These are phyloP conservation scores for Penicillium steckii DNA, from an alignment of 495 filamentous ascomycete species.

Conservation along the genomic window DNA sequence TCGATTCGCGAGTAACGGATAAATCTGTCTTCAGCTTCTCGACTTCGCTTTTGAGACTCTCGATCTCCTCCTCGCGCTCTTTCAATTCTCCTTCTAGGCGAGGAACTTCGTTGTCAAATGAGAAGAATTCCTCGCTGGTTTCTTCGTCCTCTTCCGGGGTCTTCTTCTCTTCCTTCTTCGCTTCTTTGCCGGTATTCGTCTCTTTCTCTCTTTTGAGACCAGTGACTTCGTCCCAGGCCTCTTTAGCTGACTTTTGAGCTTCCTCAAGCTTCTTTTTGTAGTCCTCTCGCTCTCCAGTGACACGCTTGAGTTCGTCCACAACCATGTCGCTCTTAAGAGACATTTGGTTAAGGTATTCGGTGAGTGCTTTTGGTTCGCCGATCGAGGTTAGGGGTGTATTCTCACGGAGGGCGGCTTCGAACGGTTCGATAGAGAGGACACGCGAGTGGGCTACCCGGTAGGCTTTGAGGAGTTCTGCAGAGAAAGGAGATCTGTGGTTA, in stretches of 20 bases:
- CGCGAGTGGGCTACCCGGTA: conserved; percentile 88
- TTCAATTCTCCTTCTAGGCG: conserved; percentile 61
- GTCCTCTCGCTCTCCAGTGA: conserved; percentile 76
- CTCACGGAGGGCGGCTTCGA: conserved; percentile 86
- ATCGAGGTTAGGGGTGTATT: conserved; percentile 89
- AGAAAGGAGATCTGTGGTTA: not conserved
- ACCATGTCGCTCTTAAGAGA: conserved; percentile 85
- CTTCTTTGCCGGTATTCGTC: conserved; percentile 20
- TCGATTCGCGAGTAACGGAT: conserved; percentile 61
- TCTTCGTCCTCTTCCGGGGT: conserved; percentile 36
- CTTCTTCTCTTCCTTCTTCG: conserved; percentile 26
- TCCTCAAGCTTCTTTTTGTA: conserved; percentile 73
- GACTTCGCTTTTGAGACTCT: conserved; percentile 61
- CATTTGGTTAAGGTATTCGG: conserved; percentile 92
- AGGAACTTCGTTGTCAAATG: conserved; percentile 75
- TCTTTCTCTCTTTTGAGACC: conserved; percentile 49
- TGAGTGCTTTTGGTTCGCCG: conserved; percentile 75
- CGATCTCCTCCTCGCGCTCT: conserved; percentile 63
- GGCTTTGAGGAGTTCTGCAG: conserved; percentile 78
- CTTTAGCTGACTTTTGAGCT: conserved; percentile 62
- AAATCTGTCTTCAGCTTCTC: conserved; percentile 53
- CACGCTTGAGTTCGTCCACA: conserved; percentile 86
- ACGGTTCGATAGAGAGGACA: conserved; percentile 81
- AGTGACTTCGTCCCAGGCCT: conserved; percentile 51
- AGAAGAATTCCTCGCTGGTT: conserved; percentile 79